phyloP scores from a whole-genome alignment of 495 filamentous ascomycete genomes.

The Penicillium macrosclerotiorum region DNA sequence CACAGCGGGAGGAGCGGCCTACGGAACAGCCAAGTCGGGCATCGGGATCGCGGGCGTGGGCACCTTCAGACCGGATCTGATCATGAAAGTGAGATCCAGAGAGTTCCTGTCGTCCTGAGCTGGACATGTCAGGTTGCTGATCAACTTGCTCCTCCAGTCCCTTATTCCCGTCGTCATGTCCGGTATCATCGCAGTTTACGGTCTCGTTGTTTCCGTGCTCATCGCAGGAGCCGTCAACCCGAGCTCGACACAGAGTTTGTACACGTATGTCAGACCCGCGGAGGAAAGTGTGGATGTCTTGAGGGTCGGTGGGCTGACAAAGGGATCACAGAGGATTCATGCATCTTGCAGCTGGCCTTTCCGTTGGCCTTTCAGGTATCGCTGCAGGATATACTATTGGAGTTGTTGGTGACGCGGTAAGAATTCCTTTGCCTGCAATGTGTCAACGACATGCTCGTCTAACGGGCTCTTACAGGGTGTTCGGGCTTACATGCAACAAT shows the following conservation, averaged over 20 bases:
- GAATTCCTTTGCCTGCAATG: slow-evolving; percentile 7
- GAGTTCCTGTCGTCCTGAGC: background rate
- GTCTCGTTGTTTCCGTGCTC: slow-evolving; percentile 91
- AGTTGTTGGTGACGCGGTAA: slow-evolving; percentile 83
- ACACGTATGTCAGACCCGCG: slow-evolving; percentile 56
- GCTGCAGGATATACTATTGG: slow-evolving; percentile 98
- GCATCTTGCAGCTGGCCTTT: slow-evolving; percentile 88
- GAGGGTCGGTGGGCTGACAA: slow-evolving; percentile 15
- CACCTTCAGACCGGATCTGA: slow-evolving; percentile 87
- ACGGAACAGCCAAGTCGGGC: slow-evolving; percentile 94
- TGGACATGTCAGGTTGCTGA: slow-evolving; percentile 7
- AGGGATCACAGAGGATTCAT: slow-evolving; percentile 67
- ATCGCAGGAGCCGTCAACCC: slow-evolving; percentile 82
- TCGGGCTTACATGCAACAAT: slow-evolving; percentile 92
- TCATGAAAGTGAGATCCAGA: slow-evolving; percentile 79
- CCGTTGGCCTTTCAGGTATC: slow-evolving; percentile 85
- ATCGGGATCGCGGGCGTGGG: slow-evolving; percentile 96
- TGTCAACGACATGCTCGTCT: slow-evolving; percentile 16
- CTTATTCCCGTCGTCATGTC: slow-evolving; percentile 98
- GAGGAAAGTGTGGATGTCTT: background rate
- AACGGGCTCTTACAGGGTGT: slow-evolving; percentile 62
- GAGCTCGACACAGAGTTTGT: slow-evolving; percentile 72
- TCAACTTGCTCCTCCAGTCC: slow-evolving; percentile 51
- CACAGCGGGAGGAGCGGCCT: slow-evolving; percentile 86
- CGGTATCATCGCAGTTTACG: slow-evolving; percentile 98